Percentiles rank a stretch among this genome's conserved stretches.
phyloP scores from a whole-genome alignment of 352 stramenopile genomes.

The Phytopythium aichiense region DNA sequence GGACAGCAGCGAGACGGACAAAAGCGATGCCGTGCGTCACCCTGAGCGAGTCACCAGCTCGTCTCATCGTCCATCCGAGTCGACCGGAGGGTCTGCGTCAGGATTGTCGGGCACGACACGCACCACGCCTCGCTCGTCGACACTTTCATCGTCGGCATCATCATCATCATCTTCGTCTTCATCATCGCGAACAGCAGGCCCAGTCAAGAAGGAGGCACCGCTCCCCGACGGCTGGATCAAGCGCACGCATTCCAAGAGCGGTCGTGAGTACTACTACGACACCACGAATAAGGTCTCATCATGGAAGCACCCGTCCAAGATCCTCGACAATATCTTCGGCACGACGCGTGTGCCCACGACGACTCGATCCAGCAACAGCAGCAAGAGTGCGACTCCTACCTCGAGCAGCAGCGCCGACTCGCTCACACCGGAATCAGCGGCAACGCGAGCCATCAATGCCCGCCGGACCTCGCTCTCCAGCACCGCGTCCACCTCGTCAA shows the following conservation, averaged over 20 bases:
- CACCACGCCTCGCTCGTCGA: conserved; percentile 9
- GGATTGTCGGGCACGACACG: conserved; percentile 7
- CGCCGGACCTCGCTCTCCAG: conserved; percentile 24
- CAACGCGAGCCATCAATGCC: conserved; percentile 11
- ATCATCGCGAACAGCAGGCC: conserved; percentile 6
- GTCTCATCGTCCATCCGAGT: conserved; percentile 9
- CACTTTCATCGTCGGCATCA: conserved; percentile 13
- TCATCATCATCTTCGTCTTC: conserved; percentile 14
- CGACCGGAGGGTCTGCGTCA: conserved; percentile 8
- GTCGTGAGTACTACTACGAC: conserved; percentile 74
- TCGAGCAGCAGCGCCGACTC: conserved; percentile 22
- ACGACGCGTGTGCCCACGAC: conserved; percentile 13
- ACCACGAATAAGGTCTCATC: conserved; percentile 65
- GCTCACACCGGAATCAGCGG: conserved; percentile 33
- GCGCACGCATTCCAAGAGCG: conserved; percentile 66
- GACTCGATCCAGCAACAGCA: conserved; percentile 5
- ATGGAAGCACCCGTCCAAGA: conserved; percentile 63
- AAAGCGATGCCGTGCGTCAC: conserved; percentile 23
- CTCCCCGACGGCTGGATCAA: conserved; percentile 69
- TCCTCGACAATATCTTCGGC: conserved; percentile 58
- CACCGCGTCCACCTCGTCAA: background rate
- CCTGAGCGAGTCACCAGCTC: conserved; percentile 22
- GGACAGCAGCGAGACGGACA: conserved; percentile 20
- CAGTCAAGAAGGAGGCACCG: conserved; percentile 32
- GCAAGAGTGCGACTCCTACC: conserved; percentile 13